phyloP scores from a whole-genome alignment of 129 eudicot genomes.

The Saussurea involucrata region DNA sequence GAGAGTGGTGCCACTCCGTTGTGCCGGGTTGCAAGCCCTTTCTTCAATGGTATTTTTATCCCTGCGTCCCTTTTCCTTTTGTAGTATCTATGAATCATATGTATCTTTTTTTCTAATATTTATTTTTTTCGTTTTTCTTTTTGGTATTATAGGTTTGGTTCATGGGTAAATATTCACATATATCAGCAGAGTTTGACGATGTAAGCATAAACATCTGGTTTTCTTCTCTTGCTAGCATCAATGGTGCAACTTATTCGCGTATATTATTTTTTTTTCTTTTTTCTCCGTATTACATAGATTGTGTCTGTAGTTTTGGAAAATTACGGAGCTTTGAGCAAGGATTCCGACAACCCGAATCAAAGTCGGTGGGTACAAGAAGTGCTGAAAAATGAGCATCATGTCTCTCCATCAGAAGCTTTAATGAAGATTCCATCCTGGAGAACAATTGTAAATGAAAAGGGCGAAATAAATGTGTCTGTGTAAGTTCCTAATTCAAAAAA shows the following conservation, averaged over 20 bases:
- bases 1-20: slow-evolving; percentile 54
- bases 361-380: slow-evolving; percentile 64
- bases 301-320: slow-evolving; percentile 89
- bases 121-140: too few relatives aligned
- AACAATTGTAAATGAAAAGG: slow-evolving; percentile 68
- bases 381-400: slow-evolving; percentile 46
- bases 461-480: slow-evolving; percentile 70
- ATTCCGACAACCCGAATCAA: slow-evolving; percentile 44
- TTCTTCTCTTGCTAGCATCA: background rate
- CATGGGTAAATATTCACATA: slow-evolving; percentile 88
- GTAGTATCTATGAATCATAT: background rate
- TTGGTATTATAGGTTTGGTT: slow-evolving; percentile 66
- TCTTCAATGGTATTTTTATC: slow-evolving; percentile 72
- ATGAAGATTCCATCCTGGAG: slow-evolving; percentile 76
- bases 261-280: slow-evolving; percentile 1
- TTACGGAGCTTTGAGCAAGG: slow-evolving; percentile 42
- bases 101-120: slow-evolving; percentile 1
- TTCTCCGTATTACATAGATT: slow-evolving; percentile 48
- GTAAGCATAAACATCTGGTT: slow-evolving; percentile 50
- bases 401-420: slow-evolving; percentile 35
- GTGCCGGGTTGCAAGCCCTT: slow-evolving; percentile 84
- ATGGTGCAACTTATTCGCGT: background rate
- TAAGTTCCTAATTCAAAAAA: slow-evolving; percentile 28
- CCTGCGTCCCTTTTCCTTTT: background rate
- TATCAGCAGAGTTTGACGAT: slow-evolving; percentile 81